Evolutionary conservation across 768 basidiomycete species (phyloP).

Genomic region (Trametes punicea): DNA sequence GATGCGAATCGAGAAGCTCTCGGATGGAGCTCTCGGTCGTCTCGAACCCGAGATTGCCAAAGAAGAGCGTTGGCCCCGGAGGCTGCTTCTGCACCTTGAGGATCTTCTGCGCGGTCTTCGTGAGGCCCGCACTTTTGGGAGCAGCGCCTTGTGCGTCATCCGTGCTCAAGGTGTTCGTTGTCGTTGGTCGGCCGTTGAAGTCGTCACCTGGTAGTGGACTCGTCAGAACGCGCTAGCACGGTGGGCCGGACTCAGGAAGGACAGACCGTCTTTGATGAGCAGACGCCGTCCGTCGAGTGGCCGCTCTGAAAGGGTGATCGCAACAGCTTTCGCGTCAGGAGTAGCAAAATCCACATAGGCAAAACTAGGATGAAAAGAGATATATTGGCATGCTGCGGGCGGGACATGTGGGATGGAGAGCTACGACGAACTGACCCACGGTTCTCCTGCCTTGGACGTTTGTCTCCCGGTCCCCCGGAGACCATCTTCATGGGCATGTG

Average conservation of each 20-base stretch:
- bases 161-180: conserved; percentile 35
- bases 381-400: conserved; percentile 1
- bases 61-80: conserved; percentile 81
- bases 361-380: conserved; percentile 54
- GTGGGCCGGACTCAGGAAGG: neutral
- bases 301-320: conserved; percentile 79
- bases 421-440: conserved; percentile 56
- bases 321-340: conserved; percentile 65
- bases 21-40: conserved; percentile 76
- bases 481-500: conserved; percentile 80
- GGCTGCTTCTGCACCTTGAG: conserved; percentile 76
- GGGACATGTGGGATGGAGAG: neutral
- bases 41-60: conserved; percentile 92
- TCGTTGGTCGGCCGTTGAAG: conserved; percentile 65
- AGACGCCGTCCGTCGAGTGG: conserved; percentile 81
- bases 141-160: conserved; percentile 19
- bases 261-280: conserved; percentile 88
- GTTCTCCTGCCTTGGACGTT: conserved; percentile 57
- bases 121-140: conserved; percentile 29
- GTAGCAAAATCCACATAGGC: conserved; percentile 95
- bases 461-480: conserved; percentile 36
- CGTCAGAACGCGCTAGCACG: neutral
- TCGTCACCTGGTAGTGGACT: conserved; percentile 53
- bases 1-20: conserved; percentile 71
- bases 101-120: conserved; percentile 77